These are phyloP conservation scores for Daldinia sp. DNA, from an alignment of 2,329 filamentous ascomycete species.

Conservation along the genomic window DNA sequence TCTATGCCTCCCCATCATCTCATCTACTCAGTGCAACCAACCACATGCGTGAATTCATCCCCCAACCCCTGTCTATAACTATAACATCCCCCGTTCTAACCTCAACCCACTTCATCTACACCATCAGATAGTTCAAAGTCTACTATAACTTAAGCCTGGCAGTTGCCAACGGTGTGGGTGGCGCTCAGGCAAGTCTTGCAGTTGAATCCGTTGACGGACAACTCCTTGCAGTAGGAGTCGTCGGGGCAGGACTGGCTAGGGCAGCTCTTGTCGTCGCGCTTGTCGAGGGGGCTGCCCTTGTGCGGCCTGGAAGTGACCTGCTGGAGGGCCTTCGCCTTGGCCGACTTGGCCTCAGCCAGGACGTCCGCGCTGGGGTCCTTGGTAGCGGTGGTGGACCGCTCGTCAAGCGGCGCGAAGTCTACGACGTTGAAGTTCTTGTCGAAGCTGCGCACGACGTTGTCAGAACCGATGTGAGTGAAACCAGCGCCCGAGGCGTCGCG, in stretches of 20 bases:
- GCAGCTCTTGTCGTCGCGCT: constrained; percentile 37
- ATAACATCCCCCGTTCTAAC: neutral
- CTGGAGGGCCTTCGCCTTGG: constrained; percentile 26
- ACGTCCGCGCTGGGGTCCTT: constrained; percentile 33
- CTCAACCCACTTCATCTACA: too few relatives aligned
- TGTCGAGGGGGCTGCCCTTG: constrained; percentile 22
- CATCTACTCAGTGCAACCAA: neutral
- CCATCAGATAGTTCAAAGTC: too few relatives aligned
- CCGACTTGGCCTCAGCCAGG: constrained; percentile 36
- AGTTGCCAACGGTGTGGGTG: constrained; percentile 35
- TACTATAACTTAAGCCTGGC: constrained; percentile 20
- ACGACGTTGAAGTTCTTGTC: constrained; percentile 41
- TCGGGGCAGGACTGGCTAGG: constrained; percentile 43
- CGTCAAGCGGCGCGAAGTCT: constrained; percentile 38
- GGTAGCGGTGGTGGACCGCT: neutral
- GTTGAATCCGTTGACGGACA: constrained; percentile 39
- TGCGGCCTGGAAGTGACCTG: constrained; percentile 34
- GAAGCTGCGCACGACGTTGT: constrained; percentile 44
- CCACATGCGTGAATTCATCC: neutral
- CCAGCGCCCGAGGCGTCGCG: constrained; percentile 37
- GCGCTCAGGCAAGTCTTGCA: constrained; percentile 36
- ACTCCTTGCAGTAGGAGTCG: constrained; percentile 37
- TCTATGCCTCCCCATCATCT: neutral
- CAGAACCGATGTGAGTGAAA: constrained; percentile 44
- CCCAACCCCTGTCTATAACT: neutral